Base-by-base conservation (phyloP, 2,329 filamentous ascomycete genomes). In the Monilinia polystroma region DNA sequence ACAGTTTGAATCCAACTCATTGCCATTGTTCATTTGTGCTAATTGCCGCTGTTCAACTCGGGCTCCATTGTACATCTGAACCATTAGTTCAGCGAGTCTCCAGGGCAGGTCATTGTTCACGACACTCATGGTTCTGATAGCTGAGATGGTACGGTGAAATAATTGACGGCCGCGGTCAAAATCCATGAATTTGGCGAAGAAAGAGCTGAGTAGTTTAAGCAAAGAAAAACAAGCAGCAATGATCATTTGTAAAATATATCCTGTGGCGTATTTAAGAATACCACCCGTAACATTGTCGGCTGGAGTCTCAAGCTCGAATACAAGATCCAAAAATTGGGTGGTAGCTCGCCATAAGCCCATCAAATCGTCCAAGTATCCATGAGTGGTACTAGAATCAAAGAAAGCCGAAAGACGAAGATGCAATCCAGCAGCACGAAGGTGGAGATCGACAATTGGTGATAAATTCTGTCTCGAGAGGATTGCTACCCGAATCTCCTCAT, bases 231-330 rank as follows among this genome's bases (percentile, higher is more conserved):
- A 88, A 6, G 89, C 90, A 2, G 90, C 91, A n/a, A 93, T 86
- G 66, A 93, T 86, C 89, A 94, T 93, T 77, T 94, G 91, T 75
- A 92, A 88, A 63, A 94, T 86, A 77, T 93, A 93, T 75, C 90
- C 92, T 70, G 86, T 89, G 35, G 87, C 85, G 73, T 90, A 88
- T 60, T 84, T 83, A 38, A 92, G 80, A 60, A 89, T 83, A 63
- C 77, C 74, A 45, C 76, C 70, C 41, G 53, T 66, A 47, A 77
- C 79, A 58, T 78, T 77, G 43, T 83, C 81, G 51, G 79, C 78
- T 2, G 81, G 83, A 59, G 83, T 79, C 47, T 84, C 82, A 12
- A 90, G 80, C 67, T 87, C 83, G 68, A 83, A 80, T 1, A 80
- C 79, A 12, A 77, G 76, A 63, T 91, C 88, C 29, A 93, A 82